phyloP scores from a whole-genome alignment of 148 eudicot species.

The Cornus florida region DNA sequence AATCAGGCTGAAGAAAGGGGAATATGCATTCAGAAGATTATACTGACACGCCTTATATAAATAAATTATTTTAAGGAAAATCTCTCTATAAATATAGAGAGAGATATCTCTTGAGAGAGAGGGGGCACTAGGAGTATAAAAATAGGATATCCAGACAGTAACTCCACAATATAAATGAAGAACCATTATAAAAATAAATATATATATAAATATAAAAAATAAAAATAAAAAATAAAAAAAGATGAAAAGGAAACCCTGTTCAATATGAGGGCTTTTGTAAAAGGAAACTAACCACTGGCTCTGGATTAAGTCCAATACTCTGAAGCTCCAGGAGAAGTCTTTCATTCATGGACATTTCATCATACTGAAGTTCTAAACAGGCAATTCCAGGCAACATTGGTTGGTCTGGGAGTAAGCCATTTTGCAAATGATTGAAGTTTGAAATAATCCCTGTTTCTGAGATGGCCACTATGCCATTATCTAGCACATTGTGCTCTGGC shows the following conservation, averaged over 20 bases:
- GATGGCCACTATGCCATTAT: conserved; percentile 22
- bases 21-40: neutral
- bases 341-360: conserved; percentile 52
- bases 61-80: neutral
- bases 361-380: conserved; percentile 43
- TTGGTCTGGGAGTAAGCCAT: conserved; percentile 36
- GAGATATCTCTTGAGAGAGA: neutral
- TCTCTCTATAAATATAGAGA: neutral
- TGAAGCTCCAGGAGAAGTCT: conserved; percentile 60
- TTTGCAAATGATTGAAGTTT: conserved; percentile 22
- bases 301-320: conserved; percentile 59
- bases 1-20: conserved; percentile 40
- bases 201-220: too few species aligned
- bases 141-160: neutral
- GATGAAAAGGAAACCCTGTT: too few species aligned
- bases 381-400: conserved; percentile 22
- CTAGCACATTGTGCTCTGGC: conserved; percentile 24
- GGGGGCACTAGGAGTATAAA: too few species aligned
- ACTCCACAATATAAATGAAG: neutral
- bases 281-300: conserved; percentile 42
- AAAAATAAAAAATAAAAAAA: too few species aligned
- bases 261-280: neutral
- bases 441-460: conserved; percentile 27
- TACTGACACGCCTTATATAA: neutral
- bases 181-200: neutral